Conservation (phyloP, 331 rosid species). For the Quercus lobata region DNA sequence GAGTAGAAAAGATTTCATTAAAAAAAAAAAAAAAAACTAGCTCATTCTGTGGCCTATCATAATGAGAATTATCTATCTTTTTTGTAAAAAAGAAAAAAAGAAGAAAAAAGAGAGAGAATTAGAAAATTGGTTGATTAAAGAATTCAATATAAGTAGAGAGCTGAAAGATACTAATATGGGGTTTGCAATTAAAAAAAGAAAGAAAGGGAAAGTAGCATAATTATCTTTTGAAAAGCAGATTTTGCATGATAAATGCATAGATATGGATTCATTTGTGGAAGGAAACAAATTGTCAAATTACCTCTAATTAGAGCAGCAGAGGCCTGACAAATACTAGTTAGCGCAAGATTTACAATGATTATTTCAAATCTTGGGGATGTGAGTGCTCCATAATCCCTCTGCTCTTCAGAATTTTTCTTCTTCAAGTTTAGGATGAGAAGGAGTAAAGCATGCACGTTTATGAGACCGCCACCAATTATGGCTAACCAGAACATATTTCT, state of each 20-base stretch:
- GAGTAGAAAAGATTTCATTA: not conserved
- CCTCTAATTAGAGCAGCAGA: constrained; percentile 65
- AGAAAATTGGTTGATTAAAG: not conserved
- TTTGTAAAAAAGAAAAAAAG: not conserved
- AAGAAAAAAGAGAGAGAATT: no score
- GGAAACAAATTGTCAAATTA: constrained; percentile 15
- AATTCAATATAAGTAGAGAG: not conserved
- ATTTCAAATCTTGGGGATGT: constrained; percentile 80
- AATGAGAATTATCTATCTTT: no score
- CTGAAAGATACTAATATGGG: not conserved
- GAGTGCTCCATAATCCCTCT: constrained; percentile 60
- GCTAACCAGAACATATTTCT: constrained; percentile 85
- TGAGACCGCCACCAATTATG: constrained; percentile 53
- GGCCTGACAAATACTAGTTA: constrained; percentile 67
- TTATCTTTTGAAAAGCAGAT: not conserved
- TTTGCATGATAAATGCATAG: not conserved
- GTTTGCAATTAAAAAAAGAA: not conserved
- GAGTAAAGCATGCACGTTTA: constrained; percentile 57
- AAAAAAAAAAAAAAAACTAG: not conserved
- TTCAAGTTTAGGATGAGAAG: constrained; percentile 53
- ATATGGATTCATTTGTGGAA: not conserved
- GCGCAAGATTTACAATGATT: constrained; percentile 63
- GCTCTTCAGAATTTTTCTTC: constrained; percentile 41
- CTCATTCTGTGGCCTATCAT: not conserved
- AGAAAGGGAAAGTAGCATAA: not conserved